Evolutionary conservation across 202 grass and related monocot genomes (phyloP), one percentile per base, ranked within the genome.

Genomic region (Digitaria exilis): DNA sequence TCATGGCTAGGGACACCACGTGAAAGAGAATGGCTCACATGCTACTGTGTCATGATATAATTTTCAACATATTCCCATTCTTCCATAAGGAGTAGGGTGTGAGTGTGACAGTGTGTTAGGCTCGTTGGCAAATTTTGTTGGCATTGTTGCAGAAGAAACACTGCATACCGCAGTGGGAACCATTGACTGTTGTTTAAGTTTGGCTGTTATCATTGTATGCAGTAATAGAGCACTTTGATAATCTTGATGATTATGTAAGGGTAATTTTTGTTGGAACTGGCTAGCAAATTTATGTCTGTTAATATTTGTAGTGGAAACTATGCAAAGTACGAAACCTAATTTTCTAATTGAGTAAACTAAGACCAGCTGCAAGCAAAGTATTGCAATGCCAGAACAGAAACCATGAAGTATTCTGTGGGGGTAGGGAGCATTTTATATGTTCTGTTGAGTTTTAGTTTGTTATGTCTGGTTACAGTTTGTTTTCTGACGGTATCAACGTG

Each of bases 1-100:
- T 65, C 60, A 86, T 81, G 87, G 84, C 77, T 91, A 87, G 52
- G 84, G 77, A 94, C 46, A 77, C 55, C 77, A n/a, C 65, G 28
- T 73, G 43, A 84, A 87, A 88, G 63, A 74, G 77, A 85, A 71
- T 83, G 81, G 86, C 74, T 78, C 61, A 86, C 22, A 26, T 17
- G 31, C 64, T 71, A 37, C 68, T 77, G 44, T 49, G 29, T 60
- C 73, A n/a, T 84, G 85, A 29, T 81, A 84, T 65, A 56, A 52
- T 86, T 77, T 92, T 65, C 63, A 28, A 62, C 72, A 86, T 85
- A 6, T 78, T 17, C 31, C 8, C 17, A 73, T 45, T 81, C 7
- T 71, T 49, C 15, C 29, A 25, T 71, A 49, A 29, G 43, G 43
- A 30, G 3, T 71, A 49, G 15, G 0, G 6, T 16, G 1, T 82